Evolutionary conservation across 2,329 filamentous ascomycete genomes (phyloP).

Genomic region (Xylariaceae sp.): DNA sequence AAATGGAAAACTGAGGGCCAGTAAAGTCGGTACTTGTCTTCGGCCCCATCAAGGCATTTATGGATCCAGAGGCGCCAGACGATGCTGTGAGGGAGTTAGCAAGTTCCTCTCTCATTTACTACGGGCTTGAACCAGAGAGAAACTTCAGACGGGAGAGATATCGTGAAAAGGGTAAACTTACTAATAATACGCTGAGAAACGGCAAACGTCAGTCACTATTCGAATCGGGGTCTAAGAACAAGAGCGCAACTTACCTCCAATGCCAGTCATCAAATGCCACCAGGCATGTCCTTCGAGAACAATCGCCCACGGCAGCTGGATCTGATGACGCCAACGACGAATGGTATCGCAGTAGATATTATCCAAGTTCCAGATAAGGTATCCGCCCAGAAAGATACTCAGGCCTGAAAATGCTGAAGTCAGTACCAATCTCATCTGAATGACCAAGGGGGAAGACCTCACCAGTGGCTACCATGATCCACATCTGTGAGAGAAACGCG

Average conservation of each 20-base stretch:
- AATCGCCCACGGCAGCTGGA: constrained; percentile 76
- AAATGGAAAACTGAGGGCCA: constrained; percentile 61
- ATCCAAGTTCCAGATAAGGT: constrained; percentile 73
- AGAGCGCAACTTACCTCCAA: constrained; percentile 42
- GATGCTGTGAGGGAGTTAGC: constrained; percentile 40
- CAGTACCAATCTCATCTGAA: neutral
- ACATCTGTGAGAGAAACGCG: constrained; percentile 57
- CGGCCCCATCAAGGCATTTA: constrained; percentile 66
- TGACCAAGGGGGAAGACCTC: constrained; percentile 14
- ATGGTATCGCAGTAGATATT: constrained; percentile 67
- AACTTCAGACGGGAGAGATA: neutral
- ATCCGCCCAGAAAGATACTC: constrained; percentile 66
- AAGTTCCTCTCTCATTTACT: neutral
- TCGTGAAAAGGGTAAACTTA: constrained; percentile 5
- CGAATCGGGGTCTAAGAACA: neutral
- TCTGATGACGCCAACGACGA: constrained; percentile 57
- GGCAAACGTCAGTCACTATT: constrained; percentile 14
- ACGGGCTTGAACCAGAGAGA: neutral
- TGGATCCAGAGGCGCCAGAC: constrained; percentile 79
- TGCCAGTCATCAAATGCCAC: constrained; percentile 76
- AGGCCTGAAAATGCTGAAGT: constrained; percentile 43
- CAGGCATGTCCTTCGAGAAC: constrained; percentile 48
- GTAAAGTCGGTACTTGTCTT: constrained; percentile 63
- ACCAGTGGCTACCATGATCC: constrained; percentile 62
- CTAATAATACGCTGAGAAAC: constrained; percentile 63